Evolutionary conservation across 345 rosid genomes (phyloP), one percentile per base, ranked within the genome.

Genomic region (Pelargonium nanum): DNA sequence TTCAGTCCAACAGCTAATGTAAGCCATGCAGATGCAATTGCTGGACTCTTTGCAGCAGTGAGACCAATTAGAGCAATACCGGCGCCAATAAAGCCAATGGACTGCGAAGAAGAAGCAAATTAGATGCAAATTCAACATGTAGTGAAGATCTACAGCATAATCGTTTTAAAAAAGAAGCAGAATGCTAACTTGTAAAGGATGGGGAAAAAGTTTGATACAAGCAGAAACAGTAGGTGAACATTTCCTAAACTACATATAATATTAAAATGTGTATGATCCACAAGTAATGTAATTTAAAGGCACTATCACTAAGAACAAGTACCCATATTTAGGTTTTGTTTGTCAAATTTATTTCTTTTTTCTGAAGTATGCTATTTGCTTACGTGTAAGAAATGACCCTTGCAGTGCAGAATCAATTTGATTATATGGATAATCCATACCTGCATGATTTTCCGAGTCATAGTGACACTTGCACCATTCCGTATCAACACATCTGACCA

Each of bases 391-490:
- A 40, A 7, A 6, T 12, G 15, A 40, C 48, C 48, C 48, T 40
- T 40, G 32, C 32, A 28, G 3, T 40, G 48, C 48, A 5, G 17
- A 17, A 40, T 40, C 48, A 40, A 2, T 4, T 20, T 20, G 9
- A 52, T 19, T 7, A 44, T 24, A 60, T 21, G 24, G 16, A 57
- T 64, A 56, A 23, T 24, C 6, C 40, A 30, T 25, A 92, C 96
- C 96, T 92, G 98, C 97, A 92, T 81, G 75, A 89, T 83, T 81
- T 89, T 92, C 56, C 97, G 88, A 20, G 94, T 87, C 76, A 80
- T 57, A 40, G 96, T 83, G 72, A 92, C 78, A 73, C 83, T 92
- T 52, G 74, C 80, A 66, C 97, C 96, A 61, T 71, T 71, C 45
- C 70, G 75, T 75, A 89, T 89, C 77, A 92, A 69, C 67, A 65